Evolutionary conservation across 2,329 filamentous ascomycete genomes (phyloP), one percentile per base, ranked within the genome.

Genomic region (Colletotrichum tanaceti): DNA sequence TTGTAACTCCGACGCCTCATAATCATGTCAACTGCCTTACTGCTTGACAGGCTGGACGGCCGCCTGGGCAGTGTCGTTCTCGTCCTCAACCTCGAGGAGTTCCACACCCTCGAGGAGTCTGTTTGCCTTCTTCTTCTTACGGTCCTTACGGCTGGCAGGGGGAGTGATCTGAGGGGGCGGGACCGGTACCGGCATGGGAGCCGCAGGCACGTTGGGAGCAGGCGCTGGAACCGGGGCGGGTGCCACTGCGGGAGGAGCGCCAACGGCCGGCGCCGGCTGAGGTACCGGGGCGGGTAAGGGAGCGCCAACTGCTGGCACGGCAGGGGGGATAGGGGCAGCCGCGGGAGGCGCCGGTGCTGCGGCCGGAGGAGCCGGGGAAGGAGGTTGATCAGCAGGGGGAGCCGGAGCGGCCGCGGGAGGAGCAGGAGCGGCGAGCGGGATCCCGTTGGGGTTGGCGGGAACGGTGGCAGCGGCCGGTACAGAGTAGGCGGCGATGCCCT

Each of bases 401-500:
- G 50, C 28, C 20, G 60, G 50, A 16, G 41, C 28, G 14, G 32
- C 57, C 7, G 57, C 41, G 4, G 64, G 52, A 4, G 28, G 49
- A 5, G 28, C 49, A 9, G 60, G 44, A 7, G 46, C 46, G 10
- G 63, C 39, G 11, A 11, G 20, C 9, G 20, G 49, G 43, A n/a
- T 35, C 9, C 32, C 32, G 32, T 35, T 10, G 2, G 32, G 41
- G 32, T 24, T 43, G 7, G 41, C 35, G 24, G 60, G 50, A 10
- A 16, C 50, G 7, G 50, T 18, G 22, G 63, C 63, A 35, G 65
- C 52, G 5, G 58, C 67, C 4, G 66, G 63, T 47, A 57, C 70
- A 43, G 64, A 64, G 61, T 70, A 70, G n/a, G 60, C 60, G 10
- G 61, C 61, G 70, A 75, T 74, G 10, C 70, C 74, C 16, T 67